Evolutionary conservation across 495 filamentous ascomycete species (phyloP).

Genomic region (Aspergillus asperescens): DNA sequence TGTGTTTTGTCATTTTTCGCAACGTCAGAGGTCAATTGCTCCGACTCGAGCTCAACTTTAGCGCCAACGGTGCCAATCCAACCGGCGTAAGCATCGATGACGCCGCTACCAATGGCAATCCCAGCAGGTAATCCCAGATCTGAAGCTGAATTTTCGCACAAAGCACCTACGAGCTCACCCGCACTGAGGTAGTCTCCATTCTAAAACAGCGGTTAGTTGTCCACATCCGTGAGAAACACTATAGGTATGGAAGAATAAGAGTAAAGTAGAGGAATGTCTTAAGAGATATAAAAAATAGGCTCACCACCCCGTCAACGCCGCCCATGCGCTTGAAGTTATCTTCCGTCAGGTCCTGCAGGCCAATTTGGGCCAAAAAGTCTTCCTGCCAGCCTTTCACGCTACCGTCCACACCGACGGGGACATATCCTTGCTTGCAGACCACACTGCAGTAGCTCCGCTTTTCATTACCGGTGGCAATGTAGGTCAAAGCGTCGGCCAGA

Average conservation of each 20-base stretch:
- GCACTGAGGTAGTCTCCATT: slow-evolving; percentile 87
- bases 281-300: slow-evolving; percentile 37
- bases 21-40: slow-evolving; percentile 53
- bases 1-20: slow-evolving; percentile 76
- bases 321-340: slow-evolving; percentile 89
- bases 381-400: slow-evolving; percentile 98
- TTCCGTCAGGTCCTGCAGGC: slow-evolving; percentile 71
- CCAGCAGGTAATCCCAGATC: slow-evolving; percentile 84
- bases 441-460: slow-evolving; percentile 88
- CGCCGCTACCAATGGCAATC: slow-evolving; percentile 88
- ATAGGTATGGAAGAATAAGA: slow-evolving; percentile 6
- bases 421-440: slow-evolving; percentile 92
- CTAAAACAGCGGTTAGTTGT: slow-evolving; percentile 42
- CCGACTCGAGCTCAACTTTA: slow-evolving; percentile 65
- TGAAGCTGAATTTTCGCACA: slow-evolving; percentile 75
- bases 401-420: slow-evolving; percentile 91
- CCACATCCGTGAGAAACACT: slow-evolving; percentile 8
- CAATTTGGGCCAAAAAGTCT: slow-evolving; percentile 81
- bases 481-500: slow-evolving; percentile 85
- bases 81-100: slow-evolving; percentile 97
- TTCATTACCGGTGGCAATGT: slow-evolving; percentile 92
- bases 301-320: slow-evolving; percentile 89
- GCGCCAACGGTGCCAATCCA: slow-evolving; percentile 99
- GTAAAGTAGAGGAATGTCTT: too few relatives aligned
- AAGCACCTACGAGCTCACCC: slow-evolving; percentile 77